These are phyloP conservation scores for Mollisiaceae sp. DNA, from an alignment of 2,329 filamentous ascomycete genomes.

Conservation along the genomic window DNA sequence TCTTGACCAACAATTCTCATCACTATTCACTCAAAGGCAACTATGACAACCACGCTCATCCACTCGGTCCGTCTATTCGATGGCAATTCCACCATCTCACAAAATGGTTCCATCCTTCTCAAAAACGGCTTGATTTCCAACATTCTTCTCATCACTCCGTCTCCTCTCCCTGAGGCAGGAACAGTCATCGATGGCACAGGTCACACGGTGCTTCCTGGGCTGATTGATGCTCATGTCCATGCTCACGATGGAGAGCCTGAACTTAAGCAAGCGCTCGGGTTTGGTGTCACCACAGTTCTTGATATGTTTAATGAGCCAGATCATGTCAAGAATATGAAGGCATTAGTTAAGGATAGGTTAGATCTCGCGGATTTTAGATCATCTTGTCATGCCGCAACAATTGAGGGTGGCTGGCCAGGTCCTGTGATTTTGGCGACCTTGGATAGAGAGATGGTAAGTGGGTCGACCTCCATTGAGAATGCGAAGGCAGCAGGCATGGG, in stretches of 20 bases:
- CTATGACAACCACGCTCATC: conserved; percentile 40
- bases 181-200: conserved; percentile 49
- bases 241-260: conserved; percentile 49
- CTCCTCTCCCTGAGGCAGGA: conserved; percentile 3
- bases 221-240: conserved; percentile 58
- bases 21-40: neutral
- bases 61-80: conserved; percentile 29
- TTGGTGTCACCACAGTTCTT: conserved; percentile 57
- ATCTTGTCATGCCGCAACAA: conserved; percentile 53
- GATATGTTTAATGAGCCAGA: conserved; percentile 52
- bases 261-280: conserved; percentile 48
- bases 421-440: conserved; percentile 30
- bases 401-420: conserved; percentile 57
- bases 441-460: conserved; percentile 14
- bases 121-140: conserved; percentile 9
- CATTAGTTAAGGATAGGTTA: conserved; percentile 40
- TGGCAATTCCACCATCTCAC: conserved; percentile 13
- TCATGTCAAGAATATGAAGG: conserved; percentile 42
- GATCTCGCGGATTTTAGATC: conserved; percentile 55
- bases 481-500: neutral
- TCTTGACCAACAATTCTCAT: neutral
- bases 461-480: neutral
- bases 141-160: conserved; percentile 1
- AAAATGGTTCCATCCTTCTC: conserved; percentile 14
- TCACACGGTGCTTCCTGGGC: conserved; percentile 54